These are phyloP conservation scores for Lipomyces mesembrius DNA, from an alignment of 805 yeast genomes.

Conservation along the genomic window DNA sequence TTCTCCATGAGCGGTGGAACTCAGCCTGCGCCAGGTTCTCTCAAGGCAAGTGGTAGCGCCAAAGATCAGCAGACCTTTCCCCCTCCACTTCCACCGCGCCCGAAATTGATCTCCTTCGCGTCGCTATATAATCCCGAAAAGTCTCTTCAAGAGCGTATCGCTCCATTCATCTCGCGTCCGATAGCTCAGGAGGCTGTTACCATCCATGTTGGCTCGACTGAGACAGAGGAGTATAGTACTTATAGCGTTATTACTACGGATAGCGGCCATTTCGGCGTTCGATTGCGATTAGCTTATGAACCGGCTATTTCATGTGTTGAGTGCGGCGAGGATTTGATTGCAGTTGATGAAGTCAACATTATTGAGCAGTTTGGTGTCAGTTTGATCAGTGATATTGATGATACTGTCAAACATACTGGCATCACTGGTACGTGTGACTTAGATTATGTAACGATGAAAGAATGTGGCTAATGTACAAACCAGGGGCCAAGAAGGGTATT, in stretches of 20 bases:
- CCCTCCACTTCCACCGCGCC: slow-evolving; percentile 37
- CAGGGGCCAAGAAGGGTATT: slow-evolving; percentile 72
- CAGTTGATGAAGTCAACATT: slow-evolving; percentile 54
- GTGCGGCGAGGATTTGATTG: slow-evolving; percentile 50
- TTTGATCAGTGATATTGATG: slow-evolving; percentile 90
- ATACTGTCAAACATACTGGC: slow-evolving; percentile 89
- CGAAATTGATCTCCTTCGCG: slow-evolving; percentile 32
- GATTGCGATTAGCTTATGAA: slow-evolving; percentile 58
- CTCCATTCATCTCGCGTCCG: slow-evolving; percentile 70
- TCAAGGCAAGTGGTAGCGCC: background rate
- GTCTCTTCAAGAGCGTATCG: slow-evolving; percentile 64
- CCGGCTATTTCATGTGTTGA: slow-evolving; percentile 58
- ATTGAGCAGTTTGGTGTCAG: slow-evolving; percentile 58
- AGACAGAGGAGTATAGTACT: slow-evolving; percentile 43
- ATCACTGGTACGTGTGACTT: slow-evolving; percentile 62
- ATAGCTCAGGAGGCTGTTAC: slow-evolving; percentile 61
- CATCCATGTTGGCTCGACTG: slow-evolving; percentile 61
- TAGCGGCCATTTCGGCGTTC: slow-evolving; percentile 66
- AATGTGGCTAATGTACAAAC: background rate
- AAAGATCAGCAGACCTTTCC: slow-evolving; percentile 6
- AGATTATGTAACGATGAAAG: background rate
- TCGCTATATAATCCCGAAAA: slow-evolving; percentile 49
- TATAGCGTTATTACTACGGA: slow-evolving; percentile 58
- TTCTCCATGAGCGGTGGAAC: slow-evolving; percentile 15
- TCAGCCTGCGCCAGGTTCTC: background rate